Evolutionary conservation across 805 yeast species (phyloP).

Genomic region (Nakazawaea siamensis): DNA sequence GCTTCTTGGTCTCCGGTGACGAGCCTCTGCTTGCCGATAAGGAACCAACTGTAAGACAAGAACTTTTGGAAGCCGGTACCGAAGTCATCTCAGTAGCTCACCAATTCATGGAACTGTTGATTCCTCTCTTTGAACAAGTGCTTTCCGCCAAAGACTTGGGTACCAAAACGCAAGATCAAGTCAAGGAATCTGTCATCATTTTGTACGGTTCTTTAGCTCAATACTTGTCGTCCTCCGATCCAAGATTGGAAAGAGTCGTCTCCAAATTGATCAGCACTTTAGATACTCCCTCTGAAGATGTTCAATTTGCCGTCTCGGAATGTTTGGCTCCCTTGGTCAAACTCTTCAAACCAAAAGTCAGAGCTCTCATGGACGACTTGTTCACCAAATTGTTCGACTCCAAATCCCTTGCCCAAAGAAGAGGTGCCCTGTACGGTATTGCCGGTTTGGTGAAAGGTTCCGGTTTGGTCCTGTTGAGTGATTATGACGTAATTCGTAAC

Average conservation of each 20-base stretch:
- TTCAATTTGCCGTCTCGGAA: constrained; percentile 80
- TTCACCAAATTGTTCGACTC: constrained; percentile 54
- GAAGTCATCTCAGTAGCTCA: constrained; percentile 63
- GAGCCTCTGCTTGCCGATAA: constrained; percentile 62
- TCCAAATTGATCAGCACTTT: constrained; percentile 66
- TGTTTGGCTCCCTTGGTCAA: constrained; percentile 79
- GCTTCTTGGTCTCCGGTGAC: constrained; percentile 39
- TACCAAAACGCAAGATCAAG: constrained; percentile 43
- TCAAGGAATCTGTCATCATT: constrained; percentile 76
- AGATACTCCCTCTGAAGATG: constrained; percentile 83
- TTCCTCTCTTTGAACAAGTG: constrained; percentile 73
- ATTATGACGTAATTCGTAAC: constrained; percentile 67
- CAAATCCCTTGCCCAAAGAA: constrained; percentile 42
- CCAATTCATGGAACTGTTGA: constrained; percentile 57
- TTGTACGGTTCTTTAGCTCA: constrained; percentile 88
- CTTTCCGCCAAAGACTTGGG: constrained; percentile 42
- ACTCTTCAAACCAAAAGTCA: constrained; percentile 41
- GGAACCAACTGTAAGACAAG: constrained; percentile 65
- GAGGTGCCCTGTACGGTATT: constrained; percentile 95
- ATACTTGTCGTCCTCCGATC: constrained; percentile 63
- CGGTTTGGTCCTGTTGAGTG: constrained; percentile 72
- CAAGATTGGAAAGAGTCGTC: constrained; percentile 56
- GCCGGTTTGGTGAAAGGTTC: constrained; percentile 90
- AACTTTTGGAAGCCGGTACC: constrained; percentile 85
- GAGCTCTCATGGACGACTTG: constrained; percentile 46